Base-by-base conservation (phyloP, 176 grass and related monocot species). In the Aegilops speltoides region DNA sequence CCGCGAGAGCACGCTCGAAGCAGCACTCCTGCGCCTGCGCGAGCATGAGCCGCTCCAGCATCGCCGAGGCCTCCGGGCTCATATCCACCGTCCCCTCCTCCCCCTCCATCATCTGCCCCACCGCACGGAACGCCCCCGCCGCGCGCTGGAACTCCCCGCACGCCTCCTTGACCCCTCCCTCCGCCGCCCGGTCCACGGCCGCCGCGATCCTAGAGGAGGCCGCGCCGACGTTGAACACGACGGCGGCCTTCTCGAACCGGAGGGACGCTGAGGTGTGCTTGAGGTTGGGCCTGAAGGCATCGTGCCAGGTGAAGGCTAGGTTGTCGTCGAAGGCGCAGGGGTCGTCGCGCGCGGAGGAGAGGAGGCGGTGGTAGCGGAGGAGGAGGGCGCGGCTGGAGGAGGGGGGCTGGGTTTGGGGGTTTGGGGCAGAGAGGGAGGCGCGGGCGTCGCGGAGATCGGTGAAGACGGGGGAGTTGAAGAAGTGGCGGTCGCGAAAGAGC, bases 11-110 rank as follows among this genome's bases (percentile, higher is more conserved):
- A 24, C 92, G 90, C 87, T 98, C 91, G 73, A 98, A 95, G 84
- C 91, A 95, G 84, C 93, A 98, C 78, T 95, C 91, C 86, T 98
- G 93, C 40, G 93, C 93, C 86, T 98, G 93, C 34, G 96, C 93
- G 32, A 98, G 93, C 95, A 98, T 98, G 40, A 98, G 83, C 72
- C 60, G 77, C 79, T 94, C 93, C 87, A 98, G 80, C 93, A 95
- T 89, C 65, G 60, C 79, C 3, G 86, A 31, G 28, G 91, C 79
- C 88, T 94, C 86, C 1, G 79, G 64, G n/a, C 83, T 84, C 83
- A 98, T 73, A 92, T 98, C 93, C 45, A 98, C 68, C 11, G 86
- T 94, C 26, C 69, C 91, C 31, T 59, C 81, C 17, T 80, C 79
- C 60, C 77, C 91, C 8, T 89, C 88, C 85, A 88, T 88, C 85